A percentile compares a stretch with the other conserved stretches of the same genome.
Evolutionary conservation across 331 rosid genomes (phyloP).

Genomic region (Pyracantha coccinea): DNA sequence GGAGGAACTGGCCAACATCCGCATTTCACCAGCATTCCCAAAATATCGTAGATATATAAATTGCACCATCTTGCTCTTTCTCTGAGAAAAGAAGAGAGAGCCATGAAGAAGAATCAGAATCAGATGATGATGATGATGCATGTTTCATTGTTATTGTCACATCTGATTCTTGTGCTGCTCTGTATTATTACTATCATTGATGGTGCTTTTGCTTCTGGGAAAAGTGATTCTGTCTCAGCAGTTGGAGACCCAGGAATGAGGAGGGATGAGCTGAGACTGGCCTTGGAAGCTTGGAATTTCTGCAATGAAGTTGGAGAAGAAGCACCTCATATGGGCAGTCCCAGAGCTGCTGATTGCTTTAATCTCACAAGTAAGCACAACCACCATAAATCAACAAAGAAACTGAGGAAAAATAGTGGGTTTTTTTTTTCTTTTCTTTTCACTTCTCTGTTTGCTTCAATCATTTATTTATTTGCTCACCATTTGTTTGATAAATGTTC

Average conservation of each 20-base stretch:
- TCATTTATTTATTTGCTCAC: background rate
- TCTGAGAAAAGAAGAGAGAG: background rate
- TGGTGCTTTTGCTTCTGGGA: background rate
- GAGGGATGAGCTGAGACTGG: slow-evolving; percentile 65
- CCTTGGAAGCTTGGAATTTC: slow-evolving; percentile 85
- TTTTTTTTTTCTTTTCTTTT: background rate
- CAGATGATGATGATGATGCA: background rate
- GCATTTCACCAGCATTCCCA: background rate
- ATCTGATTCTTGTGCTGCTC: slow-evolving; percentile 20
- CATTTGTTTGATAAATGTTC: background rate
- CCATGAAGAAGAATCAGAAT: slow-evolving; percentile 14
- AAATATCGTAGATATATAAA: too few species aligned
- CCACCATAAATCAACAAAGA: background rate
- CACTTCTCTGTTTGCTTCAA: background rate
- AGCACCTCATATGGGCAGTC: slow-evolving; percentile 76
- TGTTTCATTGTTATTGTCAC: slow-evolving; percentile 9
- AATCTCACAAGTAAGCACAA: slow-evolving; percentile 46
- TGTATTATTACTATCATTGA: background rate
- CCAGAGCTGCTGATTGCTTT: slow-evolving; percentile 89
- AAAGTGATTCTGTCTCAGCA: slow-evolving; percentile 29
- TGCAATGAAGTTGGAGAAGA: slow-evolving; percentile 84
- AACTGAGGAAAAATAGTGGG: background rate
- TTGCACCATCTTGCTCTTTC: background rate
- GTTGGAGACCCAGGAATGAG: slow-evolving; percentile 92
- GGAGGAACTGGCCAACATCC: background rate